phyloP scores from a whole-genome alignment of 345 rosid genomes.

The Rhizophora apiculata region DNA sequence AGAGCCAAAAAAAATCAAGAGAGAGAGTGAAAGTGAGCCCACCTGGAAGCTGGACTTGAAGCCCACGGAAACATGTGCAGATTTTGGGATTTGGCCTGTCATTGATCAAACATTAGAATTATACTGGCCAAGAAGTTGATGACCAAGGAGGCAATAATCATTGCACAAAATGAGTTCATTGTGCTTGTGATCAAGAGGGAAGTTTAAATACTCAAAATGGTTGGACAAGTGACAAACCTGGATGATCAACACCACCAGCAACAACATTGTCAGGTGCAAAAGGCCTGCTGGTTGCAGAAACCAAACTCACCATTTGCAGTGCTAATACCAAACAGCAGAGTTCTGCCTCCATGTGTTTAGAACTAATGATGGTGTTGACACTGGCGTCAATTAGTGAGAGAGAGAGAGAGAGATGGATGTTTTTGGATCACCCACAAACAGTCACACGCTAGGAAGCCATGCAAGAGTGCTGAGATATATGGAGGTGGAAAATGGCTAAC shows the following conservation, averaged over 20 bases:
- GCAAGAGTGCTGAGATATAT: constrained; percentile 18
- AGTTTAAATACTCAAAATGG: background rate
- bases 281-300: constrained; percentile 47
- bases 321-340: constrained; percentile 30
- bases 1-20: background rate
- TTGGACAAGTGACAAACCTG: constrained; percentile 34
- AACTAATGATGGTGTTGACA: constrained; percentile 21
- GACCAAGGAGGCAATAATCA: background rate
- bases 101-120: constrained; percentile 1
- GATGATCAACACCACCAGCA: constrained; percentile 26
- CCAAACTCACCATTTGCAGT: constrained; percentile 45
- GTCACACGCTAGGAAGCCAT: constrained; percentile 7
- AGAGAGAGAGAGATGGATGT: background rate
- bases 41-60: background rate
- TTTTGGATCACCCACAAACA: constrained; percentile 12
- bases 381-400: constrained; percentile 3
- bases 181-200: no score
- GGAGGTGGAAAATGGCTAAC: constrained; percentile 2
- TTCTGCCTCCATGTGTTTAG: constrained; percentile 36
- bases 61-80: background rate
- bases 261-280: constrained; percentile 35
- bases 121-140: background rate
- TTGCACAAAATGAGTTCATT: background rate
- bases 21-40: background rate
- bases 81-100: constrained; percentile 8